A percentile compares a stretch with the other conserved stretches of the same genome.
phyloP scores from a whole-genome alignment of 306 rosid genomes.

The Amphicarpaea edgeworthii region DNA sequence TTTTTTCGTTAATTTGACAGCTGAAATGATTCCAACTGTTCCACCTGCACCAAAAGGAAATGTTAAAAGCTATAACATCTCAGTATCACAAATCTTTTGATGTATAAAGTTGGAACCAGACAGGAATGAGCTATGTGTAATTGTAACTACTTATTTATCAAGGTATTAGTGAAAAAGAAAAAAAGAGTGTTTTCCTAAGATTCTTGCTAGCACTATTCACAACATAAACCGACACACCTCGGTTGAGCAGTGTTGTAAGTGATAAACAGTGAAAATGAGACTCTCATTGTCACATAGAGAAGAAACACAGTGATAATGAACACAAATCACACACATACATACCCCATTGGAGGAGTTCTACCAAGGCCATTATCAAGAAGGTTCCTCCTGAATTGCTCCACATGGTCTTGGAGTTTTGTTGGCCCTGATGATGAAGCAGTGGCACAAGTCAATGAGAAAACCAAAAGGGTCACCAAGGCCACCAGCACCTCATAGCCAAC shows the following conservation, averaged over 20 bases:
- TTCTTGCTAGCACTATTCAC: conserved; percentile 4
- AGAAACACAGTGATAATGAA: not conserved
- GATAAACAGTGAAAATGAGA: not conserved
- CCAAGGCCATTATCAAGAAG: conserved; percentile 87
- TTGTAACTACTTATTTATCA: not conserved
- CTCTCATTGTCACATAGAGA: not conserved
- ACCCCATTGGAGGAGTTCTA: conserved; percentile 97
- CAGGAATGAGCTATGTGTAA: not conserved
- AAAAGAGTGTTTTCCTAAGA: not conserved
- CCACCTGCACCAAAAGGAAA: conserved; percentile 66
- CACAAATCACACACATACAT: conserved; percentile 27
- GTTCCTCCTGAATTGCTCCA: conserved; percentile 57
- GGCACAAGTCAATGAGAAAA: conserved; percentile 30
- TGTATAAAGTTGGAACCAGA: not conserved
- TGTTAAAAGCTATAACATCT: conserved; percentile 12
- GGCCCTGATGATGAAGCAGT: conserved; percentile 48
- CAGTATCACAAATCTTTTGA: conserved; percentile 5
- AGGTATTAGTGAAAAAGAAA: not conserved
- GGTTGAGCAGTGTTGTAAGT: not conserved
- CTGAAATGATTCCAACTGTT: conserved; percentile 95
- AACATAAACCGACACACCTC: not conserved
- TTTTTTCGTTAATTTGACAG: conserved; percentile 75
- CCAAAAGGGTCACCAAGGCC: conserved; percentile 41
- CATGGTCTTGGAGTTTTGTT: not conserved
- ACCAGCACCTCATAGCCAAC: conserved; percentile 14